Evolutionary conservation across 2,329 filamentous ascomycete genomes (phyloP).

Genomic region (Scedosporium aurantiacum): DNA sequence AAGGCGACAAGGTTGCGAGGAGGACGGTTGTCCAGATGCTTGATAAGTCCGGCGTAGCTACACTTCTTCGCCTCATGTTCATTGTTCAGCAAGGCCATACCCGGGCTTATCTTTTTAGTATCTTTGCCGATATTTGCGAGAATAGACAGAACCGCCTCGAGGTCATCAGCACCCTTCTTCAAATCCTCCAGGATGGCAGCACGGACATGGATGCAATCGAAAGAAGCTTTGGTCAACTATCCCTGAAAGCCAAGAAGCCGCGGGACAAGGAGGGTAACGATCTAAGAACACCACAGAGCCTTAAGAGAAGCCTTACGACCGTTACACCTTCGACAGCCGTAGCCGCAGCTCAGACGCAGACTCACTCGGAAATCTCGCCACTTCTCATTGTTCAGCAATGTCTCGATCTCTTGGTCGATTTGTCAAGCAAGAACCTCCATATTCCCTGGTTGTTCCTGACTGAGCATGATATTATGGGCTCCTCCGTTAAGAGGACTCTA

Average conservation of each 20-base stretch:
- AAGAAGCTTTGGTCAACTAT: slow-evolving; percentile 87
- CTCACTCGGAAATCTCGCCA: slow-evolving; percentile 81
- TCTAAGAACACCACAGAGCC: slow-evolving; percentile 66
- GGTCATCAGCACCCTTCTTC: slow-evolving; percentile 82
- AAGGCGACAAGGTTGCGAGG: slow-evolving; percentile 52
- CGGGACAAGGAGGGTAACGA: slow-evolving; percentile 49
- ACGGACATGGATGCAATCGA: slow-evolving; percentile 88
- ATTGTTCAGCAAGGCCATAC: slow-evolving; percentile 84
- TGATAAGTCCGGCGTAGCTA: slow-evolving; percentile 89
- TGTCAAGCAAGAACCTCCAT: slow-evolving; percentile 76
- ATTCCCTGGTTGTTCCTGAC: slow-evolving; percentile 87
- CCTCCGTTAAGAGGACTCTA: slow-evolving; percentile 63
- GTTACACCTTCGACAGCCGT: background rate
- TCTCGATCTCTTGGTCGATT: slow-evolving; percentile 69
- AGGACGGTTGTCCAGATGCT: slow-evolving; percentile 90
- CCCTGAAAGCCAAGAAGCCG: slow-evolving; percentile 76
- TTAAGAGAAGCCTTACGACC: slow-evolving; percentile 62
- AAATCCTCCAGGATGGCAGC: slow-evolving; percentile 91
- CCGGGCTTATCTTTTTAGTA: slow-evolving; percentile 70
- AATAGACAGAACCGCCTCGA: slow-evolving; percentile 94
- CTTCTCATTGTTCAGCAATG: slow-evolving; percentile 95
- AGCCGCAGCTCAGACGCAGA: slow-evolving; percentile 23
- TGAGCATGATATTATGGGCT: slow-evolving; percentile 70
- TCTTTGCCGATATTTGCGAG: slow-evolving; percentile 85
- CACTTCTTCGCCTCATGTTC: slow-evolving; percentile 96